Conservation (phyloP, 768 basidiomycete species). For the Clitopilus hobsonii region DNA sequence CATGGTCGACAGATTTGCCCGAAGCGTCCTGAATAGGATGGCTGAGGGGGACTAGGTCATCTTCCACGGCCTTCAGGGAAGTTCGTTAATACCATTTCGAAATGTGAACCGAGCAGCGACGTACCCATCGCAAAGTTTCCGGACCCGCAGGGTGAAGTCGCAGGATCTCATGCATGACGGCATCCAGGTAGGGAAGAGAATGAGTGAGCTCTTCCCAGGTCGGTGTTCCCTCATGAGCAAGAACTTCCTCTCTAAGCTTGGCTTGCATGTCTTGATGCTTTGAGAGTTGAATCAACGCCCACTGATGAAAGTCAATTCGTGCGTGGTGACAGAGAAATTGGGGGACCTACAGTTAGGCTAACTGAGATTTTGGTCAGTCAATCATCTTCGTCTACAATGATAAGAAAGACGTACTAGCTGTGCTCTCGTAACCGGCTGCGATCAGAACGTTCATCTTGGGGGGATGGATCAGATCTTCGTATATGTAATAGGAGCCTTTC, state of each 20-base stretch:
- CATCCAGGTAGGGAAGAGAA: slow-evolving; percentile 35
- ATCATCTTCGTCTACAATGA: background rate
- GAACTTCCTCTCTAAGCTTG: slow-evolving; percentile 13
- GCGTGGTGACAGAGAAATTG: too few relatives aligned
- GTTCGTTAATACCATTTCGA: background rate
- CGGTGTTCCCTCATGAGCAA: slow-evolving; percentile 18
- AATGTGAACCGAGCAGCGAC: background rate
- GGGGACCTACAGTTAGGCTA: background rate
- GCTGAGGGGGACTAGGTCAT: slow-evolving; percentile 33
- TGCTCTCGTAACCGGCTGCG: slow-evolving; percentile 3
- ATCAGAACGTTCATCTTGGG: background rate
- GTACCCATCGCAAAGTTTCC: slow-evolving; percentile 25
- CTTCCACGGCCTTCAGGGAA: slow-evolving; percentile 24
- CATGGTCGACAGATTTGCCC: slow-evolving; percentile 21
- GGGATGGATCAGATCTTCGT: too few relatives aligned
- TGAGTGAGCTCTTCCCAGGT: slow-evolving; percentile 33
- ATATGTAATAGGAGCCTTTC: too few relatives aligned
- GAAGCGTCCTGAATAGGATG: slow-evolving; percentile 21
- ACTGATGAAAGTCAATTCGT: slow-evolving; percentile 7
- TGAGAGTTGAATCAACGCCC: slow-evolving; percentile 18
- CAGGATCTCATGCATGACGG: slow-evolving; percentile 32
- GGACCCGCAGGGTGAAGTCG: slow-evolving; percentile 29
- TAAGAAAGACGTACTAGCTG: background rate
- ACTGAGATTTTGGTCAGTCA: background rate
- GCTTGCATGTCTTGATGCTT: slow-evolving; percentile 13